These are phyloP conservation scores for Colletotrichum gloeosporioides DNA, from an alignment of 2,329 filamentous ascomycete species.

Conservation along the genomic window DNA sequence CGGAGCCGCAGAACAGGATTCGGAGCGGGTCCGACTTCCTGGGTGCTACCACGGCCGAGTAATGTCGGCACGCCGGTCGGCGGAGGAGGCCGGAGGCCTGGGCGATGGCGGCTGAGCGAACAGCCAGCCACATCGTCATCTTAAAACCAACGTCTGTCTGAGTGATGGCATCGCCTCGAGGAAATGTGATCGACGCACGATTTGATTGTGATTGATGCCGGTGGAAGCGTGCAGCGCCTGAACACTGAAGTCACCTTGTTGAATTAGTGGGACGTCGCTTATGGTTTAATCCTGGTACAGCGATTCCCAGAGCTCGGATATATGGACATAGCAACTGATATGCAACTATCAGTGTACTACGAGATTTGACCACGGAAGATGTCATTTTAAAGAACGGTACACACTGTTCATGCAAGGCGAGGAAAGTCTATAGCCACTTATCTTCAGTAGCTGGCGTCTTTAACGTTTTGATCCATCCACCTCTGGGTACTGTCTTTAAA, in stretches of 20 bases:
- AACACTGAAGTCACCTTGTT: not conserved
- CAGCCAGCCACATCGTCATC: conserved; percentile 1
- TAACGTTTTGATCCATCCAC: no score
- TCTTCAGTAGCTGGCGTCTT: no score
- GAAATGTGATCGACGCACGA: not conserved
- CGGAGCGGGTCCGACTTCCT: conserved; percentile 66
- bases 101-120: not conserved
- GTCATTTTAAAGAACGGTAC: no score
- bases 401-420: no score
- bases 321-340: no score
- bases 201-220: not conserved
- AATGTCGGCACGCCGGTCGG: not conserved
- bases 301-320: no score
- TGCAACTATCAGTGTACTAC: not conserved
- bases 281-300: not conserved
- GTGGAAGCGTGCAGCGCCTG: not conserved
- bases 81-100: not conserved
- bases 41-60: not conserved
- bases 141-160: not conserved
- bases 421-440: no score
- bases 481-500: no score
- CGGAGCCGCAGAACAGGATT: conserved; percentile 94
- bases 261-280: not conserved
- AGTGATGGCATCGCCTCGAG: not conserved
- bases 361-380: not conserved